Conservation (phyloP, 768 basidiomycete genomes). For the Sistotremastrum niveocremeum region DNA sequence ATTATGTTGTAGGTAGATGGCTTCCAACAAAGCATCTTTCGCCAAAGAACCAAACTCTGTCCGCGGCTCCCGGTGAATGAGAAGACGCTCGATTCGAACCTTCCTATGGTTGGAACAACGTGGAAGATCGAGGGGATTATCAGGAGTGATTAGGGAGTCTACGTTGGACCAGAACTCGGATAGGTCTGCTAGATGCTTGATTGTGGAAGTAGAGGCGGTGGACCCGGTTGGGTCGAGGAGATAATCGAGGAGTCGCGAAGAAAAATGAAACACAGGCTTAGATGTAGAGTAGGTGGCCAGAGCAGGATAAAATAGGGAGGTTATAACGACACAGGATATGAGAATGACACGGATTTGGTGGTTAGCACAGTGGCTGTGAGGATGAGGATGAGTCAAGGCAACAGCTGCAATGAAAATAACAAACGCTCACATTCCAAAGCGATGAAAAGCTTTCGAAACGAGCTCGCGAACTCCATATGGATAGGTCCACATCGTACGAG, state of each 20-base stretch:
- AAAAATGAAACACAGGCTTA: constrained; percentile 40
- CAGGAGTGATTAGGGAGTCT: constrained; percentile 45
- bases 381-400: background rate
- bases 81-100: constrained; percentile 63
- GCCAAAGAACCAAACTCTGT: constrained; percentile 33
- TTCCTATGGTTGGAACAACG: constrained; percentile 58
- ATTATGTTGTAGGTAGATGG: no score
- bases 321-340: constrained; percentile 77
- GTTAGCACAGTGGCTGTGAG: constrained; percentile 67
- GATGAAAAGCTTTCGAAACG: constrained; percentile 29
- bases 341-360: constrained; percentile 85
- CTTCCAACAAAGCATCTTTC: no score
- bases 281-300: constrained; percentile 72
- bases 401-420: background rate
- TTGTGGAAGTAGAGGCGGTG: constrained; percentile 41
- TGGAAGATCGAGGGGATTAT: constrained; percentile 58
- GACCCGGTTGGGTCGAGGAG: constrained; percentile 40
- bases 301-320: constrained; percentile 84
- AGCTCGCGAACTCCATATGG: constrained; percentile 5
- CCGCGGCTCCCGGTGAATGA: constrained; percentile 43
- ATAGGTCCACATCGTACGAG: no score
- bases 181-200: constrained; percentile 29
- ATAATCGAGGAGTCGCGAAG: constrained; percentile 46
- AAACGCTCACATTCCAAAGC: constrained; percentile 63
- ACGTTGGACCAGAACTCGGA: constrained; percentile 61